A percentile compares a stretch with the other conserved stretches of the same genome.
phyloP scores from a whole-genome alignment of 805 yeast species.

The Metschnikowia peoriensis region DNA sequence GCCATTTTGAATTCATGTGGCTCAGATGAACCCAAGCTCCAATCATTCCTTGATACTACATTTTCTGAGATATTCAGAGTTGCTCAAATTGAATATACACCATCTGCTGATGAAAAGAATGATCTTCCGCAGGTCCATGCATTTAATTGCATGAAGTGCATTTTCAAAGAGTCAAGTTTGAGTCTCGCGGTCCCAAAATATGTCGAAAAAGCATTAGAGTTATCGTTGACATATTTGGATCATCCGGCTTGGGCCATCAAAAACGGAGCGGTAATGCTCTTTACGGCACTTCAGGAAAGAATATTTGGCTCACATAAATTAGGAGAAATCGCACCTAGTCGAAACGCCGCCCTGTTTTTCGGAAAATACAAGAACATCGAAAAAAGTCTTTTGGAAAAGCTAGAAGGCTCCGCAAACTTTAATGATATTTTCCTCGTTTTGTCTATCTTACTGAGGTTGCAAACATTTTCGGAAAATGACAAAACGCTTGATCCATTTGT shows the following conservation, averaged over 20 bases:
- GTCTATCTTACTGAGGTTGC: conserved; percentile 66
- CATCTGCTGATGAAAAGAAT: conserved; percentile 47
- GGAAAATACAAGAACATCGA: conserved; percentile 56
- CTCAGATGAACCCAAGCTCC: conserved; percentile 24
- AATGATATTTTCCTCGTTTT: conserved; percentile 74
- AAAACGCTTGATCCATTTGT: conserved; percentile 51
- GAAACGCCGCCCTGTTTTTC: conserved; percentile 70
- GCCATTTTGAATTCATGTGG: conserved; percentile 59
- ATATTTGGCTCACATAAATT: conserved; percentile 63
- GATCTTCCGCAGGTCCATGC: conserved; percentile 95
- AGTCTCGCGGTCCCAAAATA: conserved; percentile 36
- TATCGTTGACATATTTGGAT: conserved; percentile 62
- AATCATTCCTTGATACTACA: conserved; percentile 44
- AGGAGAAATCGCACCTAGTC: conserved; percentile 31
- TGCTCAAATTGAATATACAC: conserved; percentile 50
- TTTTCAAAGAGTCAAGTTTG: conserved; percentile 71
- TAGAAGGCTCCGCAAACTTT: conserved; percentile 29
- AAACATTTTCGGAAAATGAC: conserved; percentile 54
- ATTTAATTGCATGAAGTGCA: conserved; percentile 73
- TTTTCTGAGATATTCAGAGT: conserved; percentile 52
- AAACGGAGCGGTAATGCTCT: conserved; percentile 91
- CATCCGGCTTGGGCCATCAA: conserved; percentile 80
- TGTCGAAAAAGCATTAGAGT: conserved; percentile 50
- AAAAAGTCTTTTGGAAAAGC: conserved; percentile 44
- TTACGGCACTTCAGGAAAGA: conserved; percentile 77